Evolutionary conservation across 169 alveolate species (phyloP).

Genomic region (Besnoitia besnoiti): DNA sequence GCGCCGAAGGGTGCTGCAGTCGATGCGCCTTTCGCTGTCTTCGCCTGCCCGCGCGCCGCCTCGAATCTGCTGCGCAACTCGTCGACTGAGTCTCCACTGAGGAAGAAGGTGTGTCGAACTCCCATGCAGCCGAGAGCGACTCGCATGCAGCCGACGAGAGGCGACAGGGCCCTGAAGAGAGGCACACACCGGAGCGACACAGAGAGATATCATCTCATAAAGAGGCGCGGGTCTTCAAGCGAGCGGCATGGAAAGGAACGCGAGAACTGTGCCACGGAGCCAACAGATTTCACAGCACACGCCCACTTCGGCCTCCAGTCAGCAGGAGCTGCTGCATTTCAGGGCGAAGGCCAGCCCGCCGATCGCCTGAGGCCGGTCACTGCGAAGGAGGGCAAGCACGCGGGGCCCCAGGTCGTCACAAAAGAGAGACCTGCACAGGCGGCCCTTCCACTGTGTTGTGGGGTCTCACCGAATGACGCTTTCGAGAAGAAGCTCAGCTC

Average conservation of each 20-base stretch:
- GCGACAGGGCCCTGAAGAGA: constrained; percentile 17
- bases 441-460: too few relatives aligned
- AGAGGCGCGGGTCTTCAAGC: background rate
- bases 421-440: background rate
- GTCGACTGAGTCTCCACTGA: background rate
- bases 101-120: constrained; percentile 1
- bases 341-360: background rate
- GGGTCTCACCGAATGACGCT: background rate
- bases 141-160: constrained; percentile 20
- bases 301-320: too few relatives aligned
- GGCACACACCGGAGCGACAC: background rate
- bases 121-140: constrained; percentile 33
- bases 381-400: background rate
- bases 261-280: background rate
- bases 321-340: background rate
- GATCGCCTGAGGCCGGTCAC: too few relatives aligned
- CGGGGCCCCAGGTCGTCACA: background rate
- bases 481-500: background rate
- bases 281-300: background rate
- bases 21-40: background rate
- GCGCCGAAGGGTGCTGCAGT: background rate
- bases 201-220: background rate
- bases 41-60: background rate
- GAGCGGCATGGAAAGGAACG: background rate
- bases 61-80: background rate